Evolutionary conservation across 331 rosid genomes (phyloP), one percentile per base, ranked within the genome.

Genomic region (Malus hybrid): DNA sequence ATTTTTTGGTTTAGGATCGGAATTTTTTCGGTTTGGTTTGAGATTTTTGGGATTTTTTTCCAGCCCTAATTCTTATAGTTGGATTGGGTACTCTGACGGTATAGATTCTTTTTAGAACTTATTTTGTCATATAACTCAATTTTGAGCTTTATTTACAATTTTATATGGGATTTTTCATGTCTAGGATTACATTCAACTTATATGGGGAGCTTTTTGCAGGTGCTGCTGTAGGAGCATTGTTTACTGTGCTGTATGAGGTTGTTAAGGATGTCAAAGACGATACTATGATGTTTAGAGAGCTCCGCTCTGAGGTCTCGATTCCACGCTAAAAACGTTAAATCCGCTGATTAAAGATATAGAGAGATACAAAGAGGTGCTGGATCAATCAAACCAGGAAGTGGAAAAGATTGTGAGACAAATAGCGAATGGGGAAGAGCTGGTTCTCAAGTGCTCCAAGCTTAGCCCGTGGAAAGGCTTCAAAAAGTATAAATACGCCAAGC

Each of bases 281-380:
- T 13, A 39, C 46, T 10, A 39, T 3, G 46, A 39, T 39, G 46
- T 39, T 39, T 39, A 1, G 2, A 3, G 46, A 39, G 46, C 32
- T 22, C 4, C 65, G 24, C 24, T 80, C 8, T 6, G n/a, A 5
- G 7, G 12, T 4, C 69, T 80, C 4, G 6, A 42, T 18, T 10
- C 48, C n/a, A 80, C 56, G 12, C 36, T 80, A 46, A 10, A 34
- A 4, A 3, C 28, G 27, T 46, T 75, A 36, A 22, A 10, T 0
- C 85, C 81, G 3, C 14, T 67, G 62, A 52, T 84, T 4, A 1
- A 3, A 2, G 28, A 84, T 1, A 80, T 80, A 20, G 31, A 16
- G 27, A 16, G 9, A 6, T 8, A 4, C 5, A 24, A 72, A 32
- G 24, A 24, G 36, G 16, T 3, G n/a, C 24, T 73, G 77, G 39